Evolutionary conservation across 2,329 filamentous ascomycete species (phyloP).

Genomic region (Botrytis deweyae): DNA sequence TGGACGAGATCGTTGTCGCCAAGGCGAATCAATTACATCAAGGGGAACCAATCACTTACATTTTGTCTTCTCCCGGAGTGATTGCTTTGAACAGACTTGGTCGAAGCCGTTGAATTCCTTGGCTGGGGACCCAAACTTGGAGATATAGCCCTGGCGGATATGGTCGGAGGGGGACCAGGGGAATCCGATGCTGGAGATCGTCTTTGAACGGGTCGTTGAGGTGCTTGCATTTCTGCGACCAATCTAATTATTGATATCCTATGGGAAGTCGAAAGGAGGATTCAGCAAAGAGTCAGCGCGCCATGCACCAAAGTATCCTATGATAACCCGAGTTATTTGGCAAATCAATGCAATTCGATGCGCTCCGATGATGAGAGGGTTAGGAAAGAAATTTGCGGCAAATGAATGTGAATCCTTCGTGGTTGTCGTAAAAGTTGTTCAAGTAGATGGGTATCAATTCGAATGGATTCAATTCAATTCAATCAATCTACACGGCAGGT

Average conservation of each 20-base stretch:
- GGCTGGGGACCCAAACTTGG: slow-evolving; percentile 54
- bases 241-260: slow-evolving; percentile 15
- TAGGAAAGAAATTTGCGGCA: neutral
- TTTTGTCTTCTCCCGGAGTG: slow-evolving; percentile 54
- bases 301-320: slow-evolving; percentile 11
- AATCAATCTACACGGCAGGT: slow-evolving; percentile 15
- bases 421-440: neutral
- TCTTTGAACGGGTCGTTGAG: slow-evolving; percentile 57
- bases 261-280: neutral
- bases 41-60: slow-evolving; percentile 49
- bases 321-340: neutral
- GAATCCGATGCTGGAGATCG: slow-evolving; percentile 63
- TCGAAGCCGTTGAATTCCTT: slow-evolving; percentile 65
- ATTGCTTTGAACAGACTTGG: slow-evolving; percentile 53
- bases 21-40: neutral
- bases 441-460: neutral
- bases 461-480: neutral
- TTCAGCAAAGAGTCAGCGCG: slow-evolving; percentile 24
- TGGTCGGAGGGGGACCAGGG: slow-evolving; percentile 53
- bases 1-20: neutral
- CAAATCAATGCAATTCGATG: neutral
- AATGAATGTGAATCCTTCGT: slow-evolving; percentile 3
- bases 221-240: slow-evolving; percentile 49
- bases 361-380: neutral
- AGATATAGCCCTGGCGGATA: slow-evolving; percentile 58